phyloP scores from a whole-genome alignment of 192 early-diverging fungal genomes.

The Helicostylum pulchrum region DNA sequence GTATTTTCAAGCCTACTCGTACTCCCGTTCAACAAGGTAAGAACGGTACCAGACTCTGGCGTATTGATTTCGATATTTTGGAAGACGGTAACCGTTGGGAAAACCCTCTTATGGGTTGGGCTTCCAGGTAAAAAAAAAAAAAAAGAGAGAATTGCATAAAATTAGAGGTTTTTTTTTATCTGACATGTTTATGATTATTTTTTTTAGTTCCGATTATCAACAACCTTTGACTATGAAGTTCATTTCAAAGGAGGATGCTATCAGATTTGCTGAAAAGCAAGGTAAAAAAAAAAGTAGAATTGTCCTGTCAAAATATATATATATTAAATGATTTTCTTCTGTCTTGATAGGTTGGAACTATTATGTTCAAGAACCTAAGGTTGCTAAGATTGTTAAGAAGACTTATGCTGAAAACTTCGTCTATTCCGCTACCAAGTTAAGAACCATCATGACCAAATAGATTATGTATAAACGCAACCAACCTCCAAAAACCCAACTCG shows the following conservation, averaged over 20 bases:
- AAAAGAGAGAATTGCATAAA: neutral
- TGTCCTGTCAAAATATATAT: neutral
- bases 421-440: conserved; percentile 74
- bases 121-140: conserved; percentile 60
- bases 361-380: conserved; percentile 89
- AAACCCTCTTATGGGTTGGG: conserved; percentile 95
- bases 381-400: conserved; percentile 74
- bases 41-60: conserved; percentile 78
- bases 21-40: conserved; percentile 85
- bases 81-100: conserved; percentile 81
- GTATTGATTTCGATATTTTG: conserved; percentile 85
- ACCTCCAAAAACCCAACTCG: too few relatives aligned
- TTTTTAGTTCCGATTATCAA: conserved; percentile 73
- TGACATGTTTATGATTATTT: neutral
- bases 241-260: conserved; percentile 79
- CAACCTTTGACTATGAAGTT: conserved; percentile 85
- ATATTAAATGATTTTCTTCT: neutral
- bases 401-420: conserved; percentile 92
- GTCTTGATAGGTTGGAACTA: conserved; percentile 70
- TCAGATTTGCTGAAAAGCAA: conserved; percentile 94
- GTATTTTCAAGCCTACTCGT: conserved; percentile 80
- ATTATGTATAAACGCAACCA: conserved; percentile 5
- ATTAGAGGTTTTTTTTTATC: neutral
- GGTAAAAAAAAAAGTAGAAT: conserved; percentile 33
- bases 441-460: conserved; percentile 85